A percentile compares a stretch with the other conserved stretches of the same genome.
phyloP scores from a whole-genome alignment of 805 yeast genomes.

The Allodekkera sacchari region DNA sequence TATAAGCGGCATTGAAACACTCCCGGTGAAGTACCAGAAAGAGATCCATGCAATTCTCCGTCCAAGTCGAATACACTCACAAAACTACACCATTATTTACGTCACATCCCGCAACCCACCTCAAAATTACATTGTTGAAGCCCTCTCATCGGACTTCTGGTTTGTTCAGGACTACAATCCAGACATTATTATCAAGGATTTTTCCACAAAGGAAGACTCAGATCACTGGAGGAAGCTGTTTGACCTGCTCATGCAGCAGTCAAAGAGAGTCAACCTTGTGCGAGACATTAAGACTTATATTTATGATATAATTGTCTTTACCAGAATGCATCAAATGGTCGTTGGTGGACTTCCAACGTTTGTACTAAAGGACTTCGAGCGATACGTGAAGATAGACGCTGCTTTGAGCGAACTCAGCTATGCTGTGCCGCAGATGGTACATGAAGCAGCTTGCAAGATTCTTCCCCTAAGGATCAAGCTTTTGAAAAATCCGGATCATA shows the following conservation, averaged over 20 bases:
- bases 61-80: not conserved
- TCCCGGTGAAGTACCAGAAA: not conserved
- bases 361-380: conserved; percentile 34
- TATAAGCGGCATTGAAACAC: not conserved
- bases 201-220: not conserved
- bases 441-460: conserved; percentile 38
- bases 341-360: conserved; percentile 43
- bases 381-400: conserved; percentile 32
- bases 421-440: conserved; percentile 47
- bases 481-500: conserved; percentile 30
- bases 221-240: not conserved
- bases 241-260: too few relatives aligned
- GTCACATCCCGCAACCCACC: not conserved
- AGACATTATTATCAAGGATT: too few relatives aligned
- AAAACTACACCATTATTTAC: not conserved
- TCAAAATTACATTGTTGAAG: too few relatives aligned
- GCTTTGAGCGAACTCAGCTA: conserved; percentile 31
- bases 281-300: conserved; percentile 43
- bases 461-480: conserved; percentile 38
- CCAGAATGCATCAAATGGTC: conserved; percentile 49
- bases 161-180: too few relatives aligned
- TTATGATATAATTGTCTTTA: conserved; percentile 45
- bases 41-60: not conserved
- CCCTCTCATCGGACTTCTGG: too few relatives aligned
- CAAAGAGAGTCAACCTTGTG: not conserved